A percentile compares a stretch with the other conserved stretches of the same genome.
These are phyloP conservation scores for Trametes villosa DNA, from an alignment of 768 basidiomycete species.

Conservation along the genomic window DNA sequence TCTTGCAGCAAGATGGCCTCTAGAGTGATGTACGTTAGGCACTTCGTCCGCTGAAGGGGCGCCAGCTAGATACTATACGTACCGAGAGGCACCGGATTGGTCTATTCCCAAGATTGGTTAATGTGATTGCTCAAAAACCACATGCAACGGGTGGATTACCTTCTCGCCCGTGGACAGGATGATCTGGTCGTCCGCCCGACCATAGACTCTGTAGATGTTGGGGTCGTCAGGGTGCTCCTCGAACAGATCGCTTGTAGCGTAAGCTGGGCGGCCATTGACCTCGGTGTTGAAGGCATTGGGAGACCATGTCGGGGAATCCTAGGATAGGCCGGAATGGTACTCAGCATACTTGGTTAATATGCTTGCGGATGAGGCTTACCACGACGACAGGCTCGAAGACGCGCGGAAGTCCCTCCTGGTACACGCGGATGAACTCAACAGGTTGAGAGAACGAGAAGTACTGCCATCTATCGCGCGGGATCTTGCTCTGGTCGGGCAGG, in stretches of 20 bases:
- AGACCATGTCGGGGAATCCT: conserved; percentile 12
- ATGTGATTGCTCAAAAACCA: neutral
- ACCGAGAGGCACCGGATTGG: conserved; percentile 5
- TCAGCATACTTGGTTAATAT: neutral
- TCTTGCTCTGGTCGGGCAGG: neutral
- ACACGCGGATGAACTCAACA: conserved; percentile 33
- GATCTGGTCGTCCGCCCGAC: conserved; percentile 52
- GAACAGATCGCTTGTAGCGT: conserved; percentile 47
- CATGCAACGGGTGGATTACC: conserved; percentile 2
- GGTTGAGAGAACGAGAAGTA: conserved; percentile 38
- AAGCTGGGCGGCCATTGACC: conserved; percentile 37
- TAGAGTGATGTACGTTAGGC: conserved; percentile 5
- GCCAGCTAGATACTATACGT: neutral
- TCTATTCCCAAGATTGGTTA: neutral
- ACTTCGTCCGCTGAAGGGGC: neutral
- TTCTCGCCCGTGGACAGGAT: conserved; percentile 47
- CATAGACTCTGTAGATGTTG: conserved; percentile 42
- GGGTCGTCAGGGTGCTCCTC: conserved; percentile 44
- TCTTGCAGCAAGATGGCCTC: conserved; percentile 42
- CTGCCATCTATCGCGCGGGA: conserved; percentile 33
- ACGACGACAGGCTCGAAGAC: conserved; percentile 43
- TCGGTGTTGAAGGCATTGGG: conserved; percentile 21
- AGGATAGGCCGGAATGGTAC: neutral
- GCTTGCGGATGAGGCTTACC: conserved; percentile 30
- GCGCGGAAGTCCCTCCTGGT: conserved; percentile 37